Conservation (phyloP, 2,329 filamentous ascomycete genomes). For the Cordyceps sp. region DNA sequence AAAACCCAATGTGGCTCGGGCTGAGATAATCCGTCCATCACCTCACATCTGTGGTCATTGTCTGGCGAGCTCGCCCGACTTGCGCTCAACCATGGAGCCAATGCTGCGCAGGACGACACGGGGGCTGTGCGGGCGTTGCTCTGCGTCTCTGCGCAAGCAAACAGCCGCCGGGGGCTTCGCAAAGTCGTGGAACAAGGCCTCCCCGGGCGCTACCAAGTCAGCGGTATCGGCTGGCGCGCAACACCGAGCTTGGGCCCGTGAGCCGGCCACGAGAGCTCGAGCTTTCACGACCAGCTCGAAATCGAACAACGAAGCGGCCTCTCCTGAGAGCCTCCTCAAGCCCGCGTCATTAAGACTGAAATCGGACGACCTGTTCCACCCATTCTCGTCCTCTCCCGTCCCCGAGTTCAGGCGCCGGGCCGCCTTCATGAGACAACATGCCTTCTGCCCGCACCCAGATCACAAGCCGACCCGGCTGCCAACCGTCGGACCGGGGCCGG, state of each 20-base stretch:
- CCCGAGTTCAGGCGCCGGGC: constrained; percentile 76
- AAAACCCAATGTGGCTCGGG: too few relatives aligned
- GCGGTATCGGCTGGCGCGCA: too few relatives aligned
- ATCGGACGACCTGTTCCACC: constrained; percentile 80
- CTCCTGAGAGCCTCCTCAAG: constrained; percentile 5
- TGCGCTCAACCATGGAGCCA: constrained; percentile 18
- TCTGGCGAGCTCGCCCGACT: too few relatives aligned
- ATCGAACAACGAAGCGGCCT: constrained; percentile 10
- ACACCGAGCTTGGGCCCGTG: too few relatives aligned
- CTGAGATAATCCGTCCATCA: constrained; percentile 1
- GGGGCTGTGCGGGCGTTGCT: constrained; percentile 23
- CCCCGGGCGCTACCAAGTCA: too few relatives aligned
- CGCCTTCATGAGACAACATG: constrained; percentile 82
- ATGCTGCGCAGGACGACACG: constrained; percentile 21
- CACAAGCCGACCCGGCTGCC: constrained; percentile 62
- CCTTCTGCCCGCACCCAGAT: constrained; percentile 79
- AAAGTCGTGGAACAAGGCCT: constrained; percentile 10
- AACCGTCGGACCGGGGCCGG: constrained; percentile 45
- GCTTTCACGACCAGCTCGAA: constrained; percentile 15
- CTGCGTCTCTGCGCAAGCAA: constrained; percentile 16
- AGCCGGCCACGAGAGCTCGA: constrained; percentile 5
- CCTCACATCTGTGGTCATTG: too few relatives aligned
- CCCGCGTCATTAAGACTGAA: constrained; percentile 25
- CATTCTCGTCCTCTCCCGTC: constrained; percentile 76
- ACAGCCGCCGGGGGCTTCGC: constrained; percentile 6